Evolutionary conservation across 202 grass and related monocot genomes (phyloP).

Genomic region (Carex arenaria): DNA sequence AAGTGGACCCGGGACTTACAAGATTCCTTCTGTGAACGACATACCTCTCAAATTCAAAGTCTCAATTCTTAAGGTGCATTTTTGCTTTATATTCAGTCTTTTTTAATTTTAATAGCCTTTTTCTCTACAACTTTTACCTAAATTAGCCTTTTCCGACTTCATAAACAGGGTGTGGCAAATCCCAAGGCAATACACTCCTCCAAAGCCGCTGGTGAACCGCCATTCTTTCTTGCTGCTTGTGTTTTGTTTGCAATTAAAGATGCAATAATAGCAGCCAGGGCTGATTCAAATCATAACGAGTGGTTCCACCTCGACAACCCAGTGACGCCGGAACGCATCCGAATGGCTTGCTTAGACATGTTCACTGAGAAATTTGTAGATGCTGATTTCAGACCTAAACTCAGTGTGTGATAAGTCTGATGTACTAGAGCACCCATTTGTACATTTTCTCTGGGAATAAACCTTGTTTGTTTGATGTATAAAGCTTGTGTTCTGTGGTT

Average conservation of each 20-base stretch:
- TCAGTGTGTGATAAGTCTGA: conserved; percentile 49
- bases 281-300: conserved; percentile 46
- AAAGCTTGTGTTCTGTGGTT: neutral
- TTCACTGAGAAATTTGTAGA: conserved; percentile 68
- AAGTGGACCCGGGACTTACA: conserved; percentile 81
- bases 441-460: neutral
- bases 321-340: conserved; percentile 76
- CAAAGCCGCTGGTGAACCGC: conserved; percentile 93
- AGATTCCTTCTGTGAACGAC: conserved; percentile 92
- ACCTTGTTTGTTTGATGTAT: neutral
- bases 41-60: conserved; percentile 90
- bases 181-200: conserved; percentile 80
- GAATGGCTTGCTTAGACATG: conserved; percentile 80
- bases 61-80: conserved; percentile 71
- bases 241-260: conserved; percentile 92
- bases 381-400: conserved; percentile 62
- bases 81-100: neutral
- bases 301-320: conserved; percentile 94
- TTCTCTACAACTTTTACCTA: neutral
- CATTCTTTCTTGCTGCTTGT: conserved; percentile 73
- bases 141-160: neutral
- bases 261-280: conserved; percentile 54
- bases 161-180: conserved; percentile 64
- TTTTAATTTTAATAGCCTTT: no score
- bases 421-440: neutral